phyloP scores from a whole-genome alignment of 163 green algal genomes.

The Chlamydomonas reinhardtii region DNA sequence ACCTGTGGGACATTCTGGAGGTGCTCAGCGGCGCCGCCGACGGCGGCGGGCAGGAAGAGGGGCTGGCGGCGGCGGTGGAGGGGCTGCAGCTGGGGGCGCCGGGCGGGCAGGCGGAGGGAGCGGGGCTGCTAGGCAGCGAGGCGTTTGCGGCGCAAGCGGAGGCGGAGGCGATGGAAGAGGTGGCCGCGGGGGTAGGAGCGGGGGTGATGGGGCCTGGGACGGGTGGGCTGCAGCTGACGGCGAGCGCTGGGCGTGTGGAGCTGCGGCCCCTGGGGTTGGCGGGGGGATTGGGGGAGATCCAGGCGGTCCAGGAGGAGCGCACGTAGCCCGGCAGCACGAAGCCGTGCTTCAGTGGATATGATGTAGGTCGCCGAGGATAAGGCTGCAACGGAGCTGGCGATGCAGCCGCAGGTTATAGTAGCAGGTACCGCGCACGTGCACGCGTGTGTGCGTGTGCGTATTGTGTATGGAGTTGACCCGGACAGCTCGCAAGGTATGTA shows the following conservation, averaged over 20 bases:
- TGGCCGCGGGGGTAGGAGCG: not conserved
- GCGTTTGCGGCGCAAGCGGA: not conserved
- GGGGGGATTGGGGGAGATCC: too few relatives aligned
- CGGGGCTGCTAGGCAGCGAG: conserved; percentile 20
- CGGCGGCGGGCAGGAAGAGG: not conserved
- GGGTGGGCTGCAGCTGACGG: not conserved
- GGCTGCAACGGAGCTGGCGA: too few relatives aligned
- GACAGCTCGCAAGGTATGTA: too few relatives aligned
- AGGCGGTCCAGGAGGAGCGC: too few relatives aligned
- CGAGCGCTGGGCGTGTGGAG: conserved; percentile 16
- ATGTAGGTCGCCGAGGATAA: too few relatives aligned
- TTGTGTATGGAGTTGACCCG: too few relatives aligned
- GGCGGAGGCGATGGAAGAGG: not conserved
- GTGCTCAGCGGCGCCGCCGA: conserved; percentile 14
- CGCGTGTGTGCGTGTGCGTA: too few relatives aligned
- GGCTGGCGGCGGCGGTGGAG: not conserved
- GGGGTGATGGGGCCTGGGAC: not conserved
- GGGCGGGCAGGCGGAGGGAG: too few relatives aligned
- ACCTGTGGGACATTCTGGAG: conserved; percentile 34
- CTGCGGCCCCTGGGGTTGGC: not conserved
- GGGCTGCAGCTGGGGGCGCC: conserved; percentile 22
- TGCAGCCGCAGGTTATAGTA: too few relatives aligned
- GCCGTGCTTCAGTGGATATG: too few relatives aligned
- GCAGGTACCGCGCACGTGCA: too few relatives aligned
- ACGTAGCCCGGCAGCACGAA: too few relatives aligned